Evolutionary conservation across 2,329 filamentous ascomycete species (phyloP).

Genomic region (Periconia sp.): DNA sequence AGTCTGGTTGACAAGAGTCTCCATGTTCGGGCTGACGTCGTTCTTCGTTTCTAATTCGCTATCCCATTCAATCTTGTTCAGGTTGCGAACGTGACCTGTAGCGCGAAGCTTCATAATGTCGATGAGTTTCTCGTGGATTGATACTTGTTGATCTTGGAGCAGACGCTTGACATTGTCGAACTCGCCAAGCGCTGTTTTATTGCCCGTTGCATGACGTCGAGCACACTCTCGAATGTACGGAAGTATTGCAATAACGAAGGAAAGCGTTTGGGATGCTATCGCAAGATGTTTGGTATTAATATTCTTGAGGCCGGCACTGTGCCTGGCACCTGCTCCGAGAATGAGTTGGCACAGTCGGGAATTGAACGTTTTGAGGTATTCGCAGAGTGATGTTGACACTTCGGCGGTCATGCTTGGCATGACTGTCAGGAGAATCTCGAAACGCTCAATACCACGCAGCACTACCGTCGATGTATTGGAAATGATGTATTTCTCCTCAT

Average conservation of each 20-base stretch:
- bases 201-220: conserved; percentile 65
- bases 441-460: conserved; percentile 77
- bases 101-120: conserved; percentile 88
- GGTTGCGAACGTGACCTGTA: conserved; percentile 69
- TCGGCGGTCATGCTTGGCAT: conserved; percentile 90
- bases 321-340: conserved; percentile 87
- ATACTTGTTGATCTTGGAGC: conserved; percentile 86
- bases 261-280: conserved; percentile 83
- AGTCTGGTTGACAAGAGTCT: conserved; percentile 84
- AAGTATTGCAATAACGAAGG: conserved; percentile 82
- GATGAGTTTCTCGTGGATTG: conserved; percentile 88
- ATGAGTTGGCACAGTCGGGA: conserved; percentile 96
- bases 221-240: conserved; percentile 92
- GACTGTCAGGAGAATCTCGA: conserved; percentile 77
- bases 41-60: conserved; percentile 44
- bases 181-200: conserved; percentile 64
- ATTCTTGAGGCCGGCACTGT: conserved; percentile 86
- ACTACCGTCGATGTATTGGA: conserved; percentile 82
- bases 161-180: conserved; percentile 85
- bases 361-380: conserved; percentile 92
- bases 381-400: conserved; percentile 74
- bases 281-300: conserved; percentile 90
- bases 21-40: conserved; percentile 72
- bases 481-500: conserved; percentile 82
- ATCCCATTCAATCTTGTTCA: conserved; percentile 78